Evolutionary conservation across 1,284 basidiomycete genomes (phyloP).

Genomic region (Cryptococcus sp.): DNA sequence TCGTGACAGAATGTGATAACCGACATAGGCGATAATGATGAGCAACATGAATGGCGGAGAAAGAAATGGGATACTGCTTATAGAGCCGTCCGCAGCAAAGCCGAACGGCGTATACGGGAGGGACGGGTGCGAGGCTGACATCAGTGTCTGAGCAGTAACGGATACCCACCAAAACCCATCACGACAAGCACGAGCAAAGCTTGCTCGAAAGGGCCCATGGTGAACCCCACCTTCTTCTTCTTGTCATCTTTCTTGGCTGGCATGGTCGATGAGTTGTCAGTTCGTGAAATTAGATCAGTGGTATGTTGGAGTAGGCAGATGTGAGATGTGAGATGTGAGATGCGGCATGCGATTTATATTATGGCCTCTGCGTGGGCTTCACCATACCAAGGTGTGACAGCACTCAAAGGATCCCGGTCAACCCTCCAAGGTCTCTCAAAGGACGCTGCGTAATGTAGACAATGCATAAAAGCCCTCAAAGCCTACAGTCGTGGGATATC

Average conservation of each 20-base stretch:
- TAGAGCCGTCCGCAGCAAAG: constrained; percentile 9
- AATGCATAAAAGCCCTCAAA: constrained; percentile 42
- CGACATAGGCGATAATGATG: constrained; percentile 35
- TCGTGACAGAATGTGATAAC: constrained; percentile 35
- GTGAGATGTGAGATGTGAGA: background rate
- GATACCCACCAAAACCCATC: constrained; percentile 36
- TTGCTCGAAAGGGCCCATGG: constrained; percentile 41
- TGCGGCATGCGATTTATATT: too few species aligned
- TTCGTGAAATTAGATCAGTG: background rate
- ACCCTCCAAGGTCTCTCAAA: too few species aligned
- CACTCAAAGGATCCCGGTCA: too few species aligned
- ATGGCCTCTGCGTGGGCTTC: too few species aligned
- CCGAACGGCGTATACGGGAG: constrained; percentile 29
- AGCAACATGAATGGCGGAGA: constrained; percentile 39
- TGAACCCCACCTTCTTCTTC: constrained; percentile 23
- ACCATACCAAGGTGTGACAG: too few species aligned
- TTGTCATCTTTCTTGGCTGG: constrained; percentile 21
- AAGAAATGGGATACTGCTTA: constrained; percentile 28
- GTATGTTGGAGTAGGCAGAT: background rate
- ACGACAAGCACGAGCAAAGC: constrained; percentile 30
- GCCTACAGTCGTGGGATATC: constrained; percentile 25
- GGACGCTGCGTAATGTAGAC: constrained; percentile 17
- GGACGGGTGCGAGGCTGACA: constrained; percentile 27
- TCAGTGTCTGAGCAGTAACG: constrained; percentile 2
- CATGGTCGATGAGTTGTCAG: constrained; percentile 9